phyloP scores from a whole-genome alignment of 352 stramenopile genomes.

The Phytopythium litorale region DNA sequence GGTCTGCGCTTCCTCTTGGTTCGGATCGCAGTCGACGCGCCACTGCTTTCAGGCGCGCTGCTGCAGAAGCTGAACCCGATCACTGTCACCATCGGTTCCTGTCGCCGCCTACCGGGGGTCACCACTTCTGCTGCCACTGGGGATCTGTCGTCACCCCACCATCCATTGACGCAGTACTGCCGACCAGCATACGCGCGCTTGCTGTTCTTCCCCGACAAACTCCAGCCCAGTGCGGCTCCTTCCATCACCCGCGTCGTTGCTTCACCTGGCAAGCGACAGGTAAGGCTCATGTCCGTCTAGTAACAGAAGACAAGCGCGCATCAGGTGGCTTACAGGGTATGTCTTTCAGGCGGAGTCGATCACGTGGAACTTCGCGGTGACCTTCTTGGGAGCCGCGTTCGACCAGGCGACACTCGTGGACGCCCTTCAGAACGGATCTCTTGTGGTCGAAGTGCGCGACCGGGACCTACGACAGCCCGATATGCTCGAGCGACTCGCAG shows the following conservation, averaged over 20 bases:
- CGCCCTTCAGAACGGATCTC: slow-evolving; percentile 25
- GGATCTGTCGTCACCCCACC: slow-evolving; percentile 23
- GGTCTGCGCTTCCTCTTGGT: slow-evolving; percentile 50
- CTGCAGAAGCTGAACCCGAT: slow-evolving; percentile 59
- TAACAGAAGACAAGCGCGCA: neutral
- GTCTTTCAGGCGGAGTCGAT: slow-evolving; percentile 16
- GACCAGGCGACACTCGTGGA: slow-evolving; percentile 40
- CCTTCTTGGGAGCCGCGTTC: slow-evolving; percentile 46
- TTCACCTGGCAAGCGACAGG: slow-evolving; percentile 35
- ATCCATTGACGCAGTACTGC: slow-evolving; percentile 36
- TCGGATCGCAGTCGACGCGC: slow-evolving; percentile 41
- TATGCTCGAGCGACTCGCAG: slow-evolving; percentile 29
- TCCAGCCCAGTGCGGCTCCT: slow-evolving; percentile 7
- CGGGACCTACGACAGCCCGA: slow-evolving; percentile 48
- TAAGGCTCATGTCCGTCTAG: slow-evolving; percentile 10
- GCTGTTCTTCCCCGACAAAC: slow-evolving; percentile 41
- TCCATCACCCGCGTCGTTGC: slow-evolving; percentile 24
- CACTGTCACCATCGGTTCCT: slow-evolving; percentile 45
- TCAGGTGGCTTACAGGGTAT: no score
- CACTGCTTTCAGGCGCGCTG: slow-evolving; percentile 36
- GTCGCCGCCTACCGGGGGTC: slow-evolving; percentile 48
- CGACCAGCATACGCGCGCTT: slow-evolving; percentile 54
- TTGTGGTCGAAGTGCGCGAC: slow-evolving; percentile 66
- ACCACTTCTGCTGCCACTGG: slow-evolving; percentile 8
- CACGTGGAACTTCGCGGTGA: slow-evolving; percentile 48